A percentile compares a stretch with the other conserved stretches of the same genome.
Evolutionary conservation across 2,329 filamentous ascomycete species (phyloP).

Genomic region (Chrysosphaeria jannelii): DNA sequence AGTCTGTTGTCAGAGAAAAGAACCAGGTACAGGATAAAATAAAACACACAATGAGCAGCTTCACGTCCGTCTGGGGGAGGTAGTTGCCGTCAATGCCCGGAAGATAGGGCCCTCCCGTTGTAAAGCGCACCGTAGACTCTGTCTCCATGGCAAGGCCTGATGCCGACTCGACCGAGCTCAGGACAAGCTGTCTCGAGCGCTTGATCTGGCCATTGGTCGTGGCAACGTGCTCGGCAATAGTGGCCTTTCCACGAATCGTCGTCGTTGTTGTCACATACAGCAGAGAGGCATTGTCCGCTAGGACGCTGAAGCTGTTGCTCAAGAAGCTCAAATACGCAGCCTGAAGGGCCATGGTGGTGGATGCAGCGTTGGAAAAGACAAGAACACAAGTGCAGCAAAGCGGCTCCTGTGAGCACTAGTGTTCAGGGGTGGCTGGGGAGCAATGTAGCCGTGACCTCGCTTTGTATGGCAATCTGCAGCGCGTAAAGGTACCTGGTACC

Average conservation of each 20-base stretch:
- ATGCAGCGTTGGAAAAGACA: not conserved
- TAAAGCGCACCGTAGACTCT: conserved; percentile 59
- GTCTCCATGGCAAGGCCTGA: conserved; percentile 46
- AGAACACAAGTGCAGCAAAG: too few species aligned
- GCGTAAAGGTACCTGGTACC: too few species aligned
- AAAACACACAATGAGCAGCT: conserved; percentile 43
- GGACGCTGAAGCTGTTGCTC: conserved; percentile 25
- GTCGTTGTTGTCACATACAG: conserved; percentile 81
- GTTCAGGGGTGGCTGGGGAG: too few species aligned
- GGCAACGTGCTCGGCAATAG: conserved; percentile 59
- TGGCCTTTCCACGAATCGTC: conserved; percentile 33
- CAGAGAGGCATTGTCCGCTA: conserved; percentile 35
- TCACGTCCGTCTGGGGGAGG: conserved; percentile 49
- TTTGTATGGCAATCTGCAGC: too few species aligned
- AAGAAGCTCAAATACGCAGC: conserved; percentile 42
- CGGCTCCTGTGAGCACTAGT: too few species aligned
- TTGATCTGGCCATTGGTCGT: conserved; percentile 42
- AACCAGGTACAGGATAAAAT: conserved; percentile 2
- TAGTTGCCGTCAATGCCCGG: conserved; percentile 88
- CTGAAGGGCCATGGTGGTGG: conserved; percentile 15
- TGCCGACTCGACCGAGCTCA: conserved; percentile 42
- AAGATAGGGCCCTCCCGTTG: conserved; percentile 57
- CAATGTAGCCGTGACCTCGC: too few species aligned
- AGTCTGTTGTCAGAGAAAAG: conserved; percentile 17
- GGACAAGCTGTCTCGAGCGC: conserved; percentile 52